Evolutionary conservation across 1,139 yeast species (phyloP).

Genomic region (Scheffersomyces illinoinensis): DNA sequence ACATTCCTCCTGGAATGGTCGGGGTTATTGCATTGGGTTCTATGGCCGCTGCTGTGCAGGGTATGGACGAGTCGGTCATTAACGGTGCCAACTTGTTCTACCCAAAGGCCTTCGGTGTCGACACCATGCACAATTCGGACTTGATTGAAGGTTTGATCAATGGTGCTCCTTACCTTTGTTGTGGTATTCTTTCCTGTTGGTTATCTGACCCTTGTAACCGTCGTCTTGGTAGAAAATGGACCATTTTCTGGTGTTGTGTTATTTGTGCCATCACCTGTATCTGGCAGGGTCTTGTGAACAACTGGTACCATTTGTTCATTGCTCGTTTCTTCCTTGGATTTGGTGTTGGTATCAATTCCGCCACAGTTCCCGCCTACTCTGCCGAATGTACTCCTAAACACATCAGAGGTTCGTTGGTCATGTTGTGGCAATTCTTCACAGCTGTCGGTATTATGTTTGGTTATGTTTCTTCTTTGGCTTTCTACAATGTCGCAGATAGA

Average conservation of each 20-base stretch:
- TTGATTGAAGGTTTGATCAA: slow-evolving; percentile 77
- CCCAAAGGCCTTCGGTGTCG: slow-evolving; percentile 49
- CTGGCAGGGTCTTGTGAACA: slow-evolving; percentile 74
- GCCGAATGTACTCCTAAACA: slow-evolving; percentile 80
- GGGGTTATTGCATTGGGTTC: slow-evolving; percentile 73
- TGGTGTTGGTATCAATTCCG: slow-evolving; percentile 79
- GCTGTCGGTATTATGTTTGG: slow-evolving; percentile 87
- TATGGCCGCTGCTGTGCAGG: slow-evolving; percentile 89
- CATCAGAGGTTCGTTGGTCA: slow-evolving; percentile 77
- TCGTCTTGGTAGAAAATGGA: slow-evolving; percentile 69
- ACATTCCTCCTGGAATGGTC: slow-evolving; percentile 58
- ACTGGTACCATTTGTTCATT: slow-evolving; percentile 75
- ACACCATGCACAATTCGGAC: slow-evolving; percentile 48
- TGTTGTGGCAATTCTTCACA: slow-evolving; percentile 90
- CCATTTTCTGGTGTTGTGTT: slow-evolving; percentile 66
- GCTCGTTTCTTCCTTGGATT: slow-evolving; percentile 74
- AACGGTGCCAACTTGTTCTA: slow-evolving; percentile 81
- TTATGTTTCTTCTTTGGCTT: slow-evolving; percentile 68
- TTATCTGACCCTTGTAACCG: slow-evolving; percentile 67
- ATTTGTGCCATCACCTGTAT: slow-evolving; percentile 69
- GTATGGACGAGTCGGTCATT: slow-evolving; percentile 88
- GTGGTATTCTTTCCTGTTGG: slow-evolving; percentile 73
- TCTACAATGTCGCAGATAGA: slow-evolving; percentile 30
- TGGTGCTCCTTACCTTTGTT: slow-evolving; percentile 80
- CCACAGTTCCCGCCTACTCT: slow-evolving; percentile 79